Evolutionary conservation across 2,329 filamentous ascomycete species (phyloP).

Genomic region (Zelopaecilomyces penicillatus): DNA sequence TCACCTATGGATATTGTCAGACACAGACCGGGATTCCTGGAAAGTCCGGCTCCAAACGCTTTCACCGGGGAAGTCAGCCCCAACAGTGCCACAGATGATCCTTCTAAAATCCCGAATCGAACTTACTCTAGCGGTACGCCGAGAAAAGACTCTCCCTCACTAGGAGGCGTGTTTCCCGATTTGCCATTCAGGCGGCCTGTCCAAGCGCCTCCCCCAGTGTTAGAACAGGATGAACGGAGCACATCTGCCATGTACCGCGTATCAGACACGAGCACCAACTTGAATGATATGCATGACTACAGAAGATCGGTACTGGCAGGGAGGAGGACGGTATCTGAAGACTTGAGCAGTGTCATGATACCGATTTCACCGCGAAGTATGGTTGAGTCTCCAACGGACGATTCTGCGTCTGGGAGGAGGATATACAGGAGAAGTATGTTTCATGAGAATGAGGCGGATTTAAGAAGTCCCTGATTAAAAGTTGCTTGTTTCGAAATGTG

Average conservation of each 20-base stretch:
- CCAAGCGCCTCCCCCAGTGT: constrained; percentile 1
- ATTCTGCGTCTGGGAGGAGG: constrained; percentile 20
- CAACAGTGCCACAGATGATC: neutral
- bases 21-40: constrained; percentile 14
- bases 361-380: constrained; percentile 21
- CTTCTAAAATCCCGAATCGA: constrained; percentile 1
- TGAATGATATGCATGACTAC: neutral
- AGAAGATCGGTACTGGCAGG: neutral
- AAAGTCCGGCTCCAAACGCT: constrained; percentile 6
- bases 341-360: constrained; percentile 2
- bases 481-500: neutral
- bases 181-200: neutral
- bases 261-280: no score
- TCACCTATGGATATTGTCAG: constrained; percentile 31
- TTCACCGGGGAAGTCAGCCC: constrained; percentile 3
- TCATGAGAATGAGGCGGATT: constrained; percentile 32
- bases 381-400: constrained; percentile 16
- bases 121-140: neutral
- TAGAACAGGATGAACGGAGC: neutral
- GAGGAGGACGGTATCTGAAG: neutral
- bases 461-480: constrained; percentile 12
- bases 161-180: neutral
- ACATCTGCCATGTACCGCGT: no score
- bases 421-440: constrained; percentile 32
- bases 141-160: neutral